Evolutionary conservation across 1,284 basidiomycete genomes (phyloP), one percentile per base, ranked within the genome.

Genomic region (Rhodotorula sp.): DNA sequence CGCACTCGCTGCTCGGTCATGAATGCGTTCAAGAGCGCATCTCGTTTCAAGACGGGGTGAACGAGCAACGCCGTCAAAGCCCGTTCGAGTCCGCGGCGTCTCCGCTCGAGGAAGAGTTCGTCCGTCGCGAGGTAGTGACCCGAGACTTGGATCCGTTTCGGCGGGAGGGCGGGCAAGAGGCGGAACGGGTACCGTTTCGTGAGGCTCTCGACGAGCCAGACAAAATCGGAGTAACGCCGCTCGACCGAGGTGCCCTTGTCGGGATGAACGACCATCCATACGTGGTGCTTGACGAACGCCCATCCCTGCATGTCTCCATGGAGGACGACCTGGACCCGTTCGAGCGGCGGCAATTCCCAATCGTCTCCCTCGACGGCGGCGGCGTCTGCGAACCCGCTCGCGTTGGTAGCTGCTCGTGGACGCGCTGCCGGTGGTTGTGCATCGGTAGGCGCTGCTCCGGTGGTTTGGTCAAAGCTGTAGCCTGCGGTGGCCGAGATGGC

Each of bases 91-190:
- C 91, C 93, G 79, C 89, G 88, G 87, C 91, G 86, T 82, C 94
- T 85, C 78, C 94, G 89, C 78, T 96, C 93, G 58, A 96, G 82
- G 78, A 97, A 97, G 55, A 86, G 84, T 60, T 91, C 90, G 78
- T 95, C 93, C 60, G 91, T 90, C 90, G 77, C 49, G 33, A 75
- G 62, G 44, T 61, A 74, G 64, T 53, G 45, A 17, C 58, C 85
- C 89, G 83, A 79, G 91, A 92, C 88, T 79, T 91, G 90, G 71
- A 96, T 84, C 58, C 91, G 86, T 80, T 97, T 97, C 0, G 94
- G 94, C 15, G 94, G 94, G 48, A 96, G 82, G 3, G 87, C 83
- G n/a, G 91, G 89, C 70, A 95, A 84, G n/a, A 96, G 83, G 48
- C 94, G 87, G 85, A 96, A 96, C 0, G 94, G 93, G 83, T 97